phyloP scores from a whole-genome alignment of 768 basidiomycete species.

The Lepiota subincarnata region DNA sequence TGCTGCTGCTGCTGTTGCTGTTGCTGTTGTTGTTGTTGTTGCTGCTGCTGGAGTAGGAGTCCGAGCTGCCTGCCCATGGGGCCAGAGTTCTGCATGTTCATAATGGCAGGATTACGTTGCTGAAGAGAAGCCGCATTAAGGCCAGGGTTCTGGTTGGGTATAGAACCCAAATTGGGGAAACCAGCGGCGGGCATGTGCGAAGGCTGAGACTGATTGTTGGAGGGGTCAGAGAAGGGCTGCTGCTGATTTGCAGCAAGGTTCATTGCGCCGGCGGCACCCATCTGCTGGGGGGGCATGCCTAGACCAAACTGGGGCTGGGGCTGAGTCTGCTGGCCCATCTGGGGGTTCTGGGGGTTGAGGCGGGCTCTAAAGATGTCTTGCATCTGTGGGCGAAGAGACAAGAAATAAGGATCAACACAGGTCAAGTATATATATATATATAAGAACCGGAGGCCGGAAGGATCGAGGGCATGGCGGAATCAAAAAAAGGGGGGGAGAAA shows the following conservation, averaged over 20 bases:
- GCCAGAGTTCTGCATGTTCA: slow-evolving; percentile 24
- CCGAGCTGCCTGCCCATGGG: slow-evolving; percentile 37
- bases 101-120: slow-evolving; percentile 14
- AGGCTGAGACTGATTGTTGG: slow-evolving; percentile 26
- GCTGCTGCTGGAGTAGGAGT: slow-evolving; percentile 44
- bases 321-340: slow-evolving; percentile 37
- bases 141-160: slow-evolving; percentile 26
- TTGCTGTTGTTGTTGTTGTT: slow-evolving; percentile 37
- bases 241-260: slow-evolving; percentile 13
- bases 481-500: slow-evolving; percentile 16
- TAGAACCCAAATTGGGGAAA: slow-evolving; percentile 35
- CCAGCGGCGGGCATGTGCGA: slow-evolving; percentile 36
- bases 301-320: slow-evolving; percentile 39
- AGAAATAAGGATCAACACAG: slow-evolving; percentile 20
- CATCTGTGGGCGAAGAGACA: slow-evolving; percentile 15
- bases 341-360: slow-evolving; percentile 37
- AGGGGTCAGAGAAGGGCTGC: slow-evolving; percentile 31
- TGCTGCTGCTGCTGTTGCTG: slow-evolving; percentile 43
- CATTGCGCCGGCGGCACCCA: slow-evolving; percentile 22
- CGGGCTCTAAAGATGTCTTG: slow-evolving; percentile 9
- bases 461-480: slow-evolving; percentile 15
- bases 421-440: too few relatives aligned
- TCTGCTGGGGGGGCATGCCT: slow-evolving; percentile 29
- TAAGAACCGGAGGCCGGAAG: slow-evolving; percentile 13
- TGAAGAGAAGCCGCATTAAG: slow-evolving; percentile 19